phyloP scores from a whole-genome alignment of 2,329 filamentous ascomycete species.

The Ciborinia camelliae region DNA sequence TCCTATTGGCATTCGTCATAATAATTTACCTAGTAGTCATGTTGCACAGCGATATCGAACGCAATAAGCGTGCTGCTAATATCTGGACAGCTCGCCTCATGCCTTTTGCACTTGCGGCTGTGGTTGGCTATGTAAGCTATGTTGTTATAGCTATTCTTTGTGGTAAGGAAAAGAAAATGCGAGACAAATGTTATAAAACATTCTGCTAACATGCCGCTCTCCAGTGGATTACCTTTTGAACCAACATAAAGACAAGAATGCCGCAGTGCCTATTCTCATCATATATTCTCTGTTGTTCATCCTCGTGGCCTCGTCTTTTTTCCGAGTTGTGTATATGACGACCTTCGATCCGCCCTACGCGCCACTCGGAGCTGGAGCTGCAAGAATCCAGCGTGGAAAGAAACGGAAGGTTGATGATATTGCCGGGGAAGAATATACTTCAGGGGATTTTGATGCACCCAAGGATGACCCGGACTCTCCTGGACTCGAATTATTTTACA shows the following conservation, averaged over 20 bases:
- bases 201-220: constrained; percentile 14
- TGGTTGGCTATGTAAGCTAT: constrained; percentile 67
- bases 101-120: constrained; percentile 63
- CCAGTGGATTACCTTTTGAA: constrained; percentile 70
- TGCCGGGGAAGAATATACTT: constrained; percentile 29
- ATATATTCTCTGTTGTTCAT: constrained; percentile 71
- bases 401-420: constrained; percentile 31
- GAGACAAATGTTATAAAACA: constrained; percentile 10
- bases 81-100: constrained; percentile 48
- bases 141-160: constrained; percentile 65
- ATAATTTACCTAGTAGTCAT: neutral
- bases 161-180: constrained; percentile 48
- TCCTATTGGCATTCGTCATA: constrained; percentile 8
- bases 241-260: constrained; percentile 42
- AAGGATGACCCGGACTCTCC: constrained; percentile 53
- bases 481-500: constrained; percentile 74
- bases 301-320: constrained; percentile 63
- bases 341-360: constrained; percentile 70
- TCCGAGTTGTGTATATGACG: constrained; percentile 67
- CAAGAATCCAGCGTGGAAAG: constrained; percentile 26
- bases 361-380: constrained; percentile 52
- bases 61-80: constrained; percentile 26
- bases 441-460: constrained; percentile 21
- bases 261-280: constrained; percentile 66
- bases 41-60: constrained; percentile 15